Conservation (phyloP, 306 rosid genomes). For the Abrus precatorius region DNA sequence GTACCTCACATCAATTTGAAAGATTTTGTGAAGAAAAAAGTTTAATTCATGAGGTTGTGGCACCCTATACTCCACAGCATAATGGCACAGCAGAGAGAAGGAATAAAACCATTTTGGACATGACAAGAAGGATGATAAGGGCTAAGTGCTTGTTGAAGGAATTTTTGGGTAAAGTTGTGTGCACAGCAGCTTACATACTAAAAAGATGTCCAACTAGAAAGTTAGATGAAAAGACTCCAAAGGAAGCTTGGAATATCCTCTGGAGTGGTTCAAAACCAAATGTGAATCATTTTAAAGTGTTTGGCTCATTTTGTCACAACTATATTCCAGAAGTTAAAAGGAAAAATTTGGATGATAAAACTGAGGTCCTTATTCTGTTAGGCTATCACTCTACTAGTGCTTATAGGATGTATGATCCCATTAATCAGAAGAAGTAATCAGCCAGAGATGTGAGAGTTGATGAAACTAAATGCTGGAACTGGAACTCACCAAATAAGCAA, state of each 20-base stretch:
- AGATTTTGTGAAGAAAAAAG: too few relatives aligned
- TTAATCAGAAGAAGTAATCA: too few relatives aligned
- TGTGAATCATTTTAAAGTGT: not conserved
- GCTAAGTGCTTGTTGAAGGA: not conserved
- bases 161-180: not conserved
- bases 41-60: too few relatives aligned
- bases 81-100: not conserved
- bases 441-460: too few relatives aligned
- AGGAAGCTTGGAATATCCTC: not conserved
- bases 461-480: too few relatives aligned
- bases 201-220: not conserved
- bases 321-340: not conserved
- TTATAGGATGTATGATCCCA: too few relatives aligned
- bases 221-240: not conserved
- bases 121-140: not conserved
- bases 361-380: not conserved
- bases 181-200: not conserved
- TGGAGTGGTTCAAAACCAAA: not conserved
- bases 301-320: not conserved
- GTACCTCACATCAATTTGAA: not conserved
- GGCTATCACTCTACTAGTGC: too few relatives aligned
- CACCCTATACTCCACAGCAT: not conserved
- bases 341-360: not conserved
- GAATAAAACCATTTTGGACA: not conserved
- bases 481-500: too few relatives aligned